phyloP scores from a whole-genome alignment of 192 early-diverging fungal species.

The Podochytrium sp. region DNA sequence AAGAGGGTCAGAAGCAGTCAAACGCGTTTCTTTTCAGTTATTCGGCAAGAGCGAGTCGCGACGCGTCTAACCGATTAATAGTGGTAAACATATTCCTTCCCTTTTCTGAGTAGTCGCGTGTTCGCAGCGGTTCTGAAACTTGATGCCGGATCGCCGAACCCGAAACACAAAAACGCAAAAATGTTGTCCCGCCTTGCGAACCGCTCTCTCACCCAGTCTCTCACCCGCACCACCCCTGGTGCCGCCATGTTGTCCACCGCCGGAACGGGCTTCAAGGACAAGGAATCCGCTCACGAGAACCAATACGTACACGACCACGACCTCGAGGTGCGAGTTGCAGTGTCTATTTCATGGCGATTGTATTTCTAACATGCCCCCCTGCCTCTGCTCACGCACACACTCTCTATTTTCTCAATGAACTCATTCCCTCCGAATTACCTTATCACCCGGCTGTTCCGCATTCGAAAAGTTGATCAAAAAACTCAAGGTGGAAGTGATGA shows the following conservation, averaged over 20 bases:
- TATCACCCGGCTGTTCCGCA: background rate
- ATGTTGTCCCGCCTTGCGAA: background rate
- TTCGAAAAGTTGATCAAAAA: constrained; percentile 12
- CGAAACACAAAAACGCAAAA: background rate
- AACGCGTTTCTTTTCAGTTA: too few relatives aligned
- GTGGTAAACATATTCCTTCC: too few relatives aligned
- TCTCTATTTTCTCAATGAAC: background rate
- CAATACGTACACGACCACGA: constrained; percentile 32
- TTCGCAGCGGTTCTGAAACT: too few relatives aligned
- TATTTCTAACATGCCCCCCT: background rate
- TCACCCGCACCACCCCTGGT: background rate
- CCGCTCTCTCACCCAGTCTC: background rate
- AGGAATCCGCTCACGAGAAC: constrained; percentile 9
- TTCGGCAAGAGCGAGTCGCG: too few relatives aligned
- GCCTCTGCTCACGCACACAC: background rate
- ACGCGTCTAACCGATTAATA: too few relatives aligned
- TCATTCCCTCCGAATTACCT: background rate
- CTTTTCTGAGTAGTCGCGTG: too few relatives aligned
- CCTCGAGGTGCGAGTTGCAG: constrained; percentile 9
- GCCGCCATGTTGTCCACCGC: constrained; percentile 16
- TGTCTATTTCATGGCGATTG: background rate
- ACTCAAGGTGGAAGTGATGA: constrained; percentile 16
- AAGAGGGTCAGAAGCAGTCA: too few relatives aligned
- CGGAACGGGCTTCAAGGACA: constrained; percentile 3
- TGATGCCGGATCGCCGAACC: too few relatives aligned